Base-by-base conservation (phyloP, 2,329 filamentous ascomycete species). In the Colletotrichum spinosum region DNA sequence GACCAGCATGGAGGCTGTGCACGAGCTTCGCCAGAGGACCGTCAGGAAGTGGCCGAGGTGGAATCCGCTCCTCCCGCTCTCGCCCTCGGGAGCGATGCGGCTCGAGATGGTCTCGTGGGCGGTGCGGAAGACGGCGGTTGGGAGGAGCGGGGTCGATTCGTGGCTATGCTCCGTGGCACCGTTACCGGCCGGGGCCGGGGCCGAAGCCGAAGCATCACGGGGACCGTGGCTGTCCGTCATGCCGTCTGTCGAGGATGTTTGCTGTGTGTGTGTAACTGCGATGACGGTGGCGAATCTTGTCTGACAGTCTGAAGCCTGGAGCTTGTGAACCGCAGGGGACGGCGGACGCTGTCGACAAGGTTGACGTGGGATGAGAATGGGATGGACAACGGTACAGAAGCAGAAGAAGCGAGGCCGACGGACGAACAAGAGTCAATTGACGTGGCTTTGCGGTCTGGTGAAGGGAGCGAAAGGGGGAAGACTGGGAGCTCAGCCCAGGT, bases 1-100 rank as follows among this genome's bases (percentile, higher is more conserved):
- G 50, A 83, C 81, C 62, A 77, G 75, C 73, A 76, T 81, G 8
- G 79, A 81, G 3, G 79, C 79, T 2, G 75, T 79, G 70, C 79
- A 82, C 0, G 81, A 81, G 55, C 78, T 81, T 13, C 74, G 71
- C 74, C 77, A 81, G 67, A 80, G 77, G 15, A 84, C 80, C 11
- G 61, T 64, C 25, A 83, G 61, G 70, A 84, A 83, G 45, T 79
- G 76, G 41, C 72, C 67, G 2, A 78, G 78, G 41, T 81, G 75
- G 60, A 84, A 78, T 42, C 81, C 79, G 15, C 73, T 74, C 52
- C 82, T 74, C 2, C 81, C 81, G 62, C 79, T 82, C 70, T 84
- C 81, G 49, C 82, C 82, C 35, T 82, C 80, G 46, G 76, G 55
- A 13, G 58, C 62, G 55, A 68, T 59, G 58, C 56, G 53, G 50